Conservation (phyloP, 2,329 filamentous ascomycete genomes). For the Trichoderma polysporum region DNA sequence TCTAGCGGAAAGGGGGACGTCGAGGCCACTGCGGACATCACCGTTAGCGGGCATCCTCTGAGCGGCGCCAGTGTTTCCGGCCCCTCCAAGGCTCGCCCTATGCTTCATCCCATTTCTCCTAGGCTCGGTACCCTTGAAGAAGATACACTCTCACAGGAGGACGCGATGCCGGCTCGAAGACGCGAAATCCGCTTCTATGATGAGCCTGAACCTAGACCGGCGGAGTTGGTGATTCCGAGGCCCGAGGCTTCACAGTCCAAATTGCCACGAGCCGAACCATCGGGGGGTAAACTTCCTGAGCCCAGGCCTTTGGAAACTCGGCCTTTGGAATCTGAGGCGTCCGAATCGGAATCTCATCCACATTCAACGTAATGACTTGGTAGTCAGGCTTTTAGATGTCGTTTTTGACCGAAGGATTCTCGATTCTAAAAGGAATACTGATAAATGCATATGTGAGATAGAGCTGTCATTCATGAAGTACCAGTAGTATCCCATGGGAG, state of each 20-base stretch:
- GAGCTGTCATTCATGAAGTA: no score
- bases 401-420: no score
- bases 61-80: neutral
- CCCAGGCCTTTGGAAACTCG: neutral
- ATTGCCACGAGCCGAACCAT: neutral
- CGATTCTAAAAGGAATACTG: no score
- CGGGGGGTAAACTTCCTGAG: neutral
- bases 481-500: no score
- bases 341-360: no score
- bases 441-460: no score
- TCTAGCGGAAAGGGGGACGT: constrained; percentile 61
- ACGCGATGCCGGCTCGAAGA: constrained; percentile 10
- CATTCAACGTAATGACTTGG: no score
- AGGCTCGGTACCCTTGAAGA: neutral
- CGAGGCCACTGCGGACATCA: neutral
- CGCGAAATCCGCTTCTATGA: constrained; percentile 16
- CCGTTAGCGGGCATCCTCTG: neutral
- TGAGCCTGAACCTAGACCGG: neutral
- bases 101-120: neutral
- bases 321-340: neutral
- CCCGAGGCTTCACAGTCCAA: neutral
- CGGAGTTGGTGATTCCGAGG: no score
- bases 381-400: no score
- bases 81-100: neutral
- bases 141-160: neutral